Evolutionary conservation across 768 basidiomycete species (phyloP), one percentile per base, ranked within the genome.

Genomic region (Serpula lacrymans): DNA sequence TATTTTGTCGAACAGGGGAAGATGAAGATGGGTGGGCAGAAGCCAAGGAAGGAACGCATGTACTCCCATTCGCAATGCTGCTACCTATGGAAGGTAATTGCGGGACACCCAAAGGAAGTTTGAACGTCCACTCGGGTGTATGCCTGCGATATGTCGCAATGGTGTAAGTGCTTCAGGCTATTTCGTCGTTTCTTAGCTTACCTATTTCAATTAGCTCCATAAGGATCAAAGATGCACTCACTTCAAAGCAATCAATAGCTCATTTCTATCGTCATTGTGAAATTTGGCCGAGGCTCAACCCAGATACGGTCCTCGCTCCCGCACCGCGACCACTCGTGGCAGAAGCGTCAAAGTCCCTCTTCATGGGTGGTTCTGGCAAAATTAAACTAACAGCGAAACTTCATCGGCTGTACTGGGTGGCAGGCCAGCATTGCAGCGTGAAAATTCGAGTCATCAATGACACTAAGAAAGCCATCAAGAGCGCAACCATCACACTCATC

Each of bases 231-330:
- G 80, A 88, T 39, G 53, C 76, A 2, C 62, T 70, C 12, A 77
- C 77, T 4, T 66, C 69, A 20, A 74, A 73, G 49, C 72, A 77
- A 11, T 88, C 87, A 3, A 83, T 94, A 24, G 84, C 91, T 3
- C 92, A 96, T 62, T 92, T 94, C 59, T 95, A 93, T 59, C 80
- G 92, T 7, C 67, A 80, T 33, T 83, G 89, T 59, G 78, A 82
- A 39, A 68, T 94, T 21, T 90, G 82, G 78, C 90, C 91, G 1
- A 77, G 77, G 33, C 61, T 92, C 14, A 73, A 88, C 42, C 77
- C 84, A 3, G 63, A 72, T 14, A 41, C 67, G 4, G 69, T 82
- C 16, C 75, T 96, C 13, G 71, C 78, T 2, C 72, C 84, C 3
- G 72, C 80, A 3, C 62, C 72, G 11, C 68, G 74, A 27, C 80